Percentiles rank a stretch among this genome's conserved stretches.
These are phyloP conservation scores for Saxophila tyrrhenica DNA, from an alignment of 495 filamentous ascomycete genomes.

Conservation along the genomic window DNA sequence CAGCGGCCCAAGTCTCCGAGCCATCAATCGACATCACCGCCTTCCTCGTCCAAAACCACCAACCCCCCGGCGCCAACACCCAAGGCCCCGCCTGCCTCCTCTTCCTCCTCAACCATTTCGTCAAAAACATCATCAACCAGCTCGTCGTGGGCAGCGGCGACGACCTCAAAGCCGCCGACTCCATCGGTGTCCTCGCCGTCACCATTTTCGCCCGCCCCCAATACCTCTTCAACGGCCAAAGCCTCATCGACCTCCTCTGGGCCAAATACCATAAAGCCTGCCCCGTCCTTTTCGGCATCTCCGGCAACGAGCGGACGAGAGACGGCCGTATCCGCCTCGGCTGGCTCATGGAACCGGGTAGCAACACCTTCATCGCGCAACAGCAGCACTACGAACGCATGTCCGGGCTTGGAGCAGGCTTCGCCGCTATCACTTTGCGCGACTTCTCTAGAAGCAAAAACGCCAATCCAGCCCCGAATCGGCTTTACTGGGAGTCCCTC, in stretches of 20 bases:
- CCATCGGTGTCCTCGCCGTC: constrained; percentile 64
- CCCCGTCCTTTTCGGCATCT: constrained; percentile 78
- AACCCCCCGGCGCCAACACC: constrained; percentile 30
- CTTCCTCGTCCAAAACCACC: constrained; percentile 37
- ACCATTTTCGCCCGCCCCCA: constrained; percentile 53
- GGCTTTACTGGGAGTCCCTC: constrained; percentile 68
- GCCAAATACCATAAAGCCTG: constrained; percentile 75
- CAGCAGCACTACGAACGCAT: constrained; percentile 68
- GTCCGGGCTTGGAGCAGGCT: constrained; percentile 76
- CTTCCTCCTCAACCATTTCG: constrained; percentile 71
- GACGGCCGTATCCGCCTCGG: constrained; percentile 58
- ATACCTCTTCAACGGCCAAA: constrained; percentile 24
- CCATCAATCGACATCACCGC: constrained; percentile 53
- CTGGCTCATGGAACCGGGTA: constrained; percentile 52
- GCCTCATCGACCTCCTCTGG: constrained; percentile 75
- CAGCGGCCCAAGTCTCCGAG: constrained; percentile 37
- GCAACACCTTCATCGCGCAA: constrained; percentile 44
- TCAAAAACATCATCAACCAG: constrained; percentile 65
- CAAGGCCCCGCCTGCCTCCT: constrained; percentile 54
- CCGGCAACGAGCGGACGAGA: constrained; percentile 62
- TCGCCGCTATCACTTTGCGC: constrained; percentile 64
- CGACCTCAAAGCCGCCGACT: constrained; percentile 61
- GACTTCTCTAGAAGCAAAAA: constrained; percentile 59
- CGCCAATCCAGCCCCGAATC: constrained; percentile 65
- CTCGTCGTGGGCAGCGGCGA: constrained; percentile 64